phyloP scores from a whole-genome alignment of 1,284 basidiomycete genomes.

The Malassezia sympodialis region DNA sequence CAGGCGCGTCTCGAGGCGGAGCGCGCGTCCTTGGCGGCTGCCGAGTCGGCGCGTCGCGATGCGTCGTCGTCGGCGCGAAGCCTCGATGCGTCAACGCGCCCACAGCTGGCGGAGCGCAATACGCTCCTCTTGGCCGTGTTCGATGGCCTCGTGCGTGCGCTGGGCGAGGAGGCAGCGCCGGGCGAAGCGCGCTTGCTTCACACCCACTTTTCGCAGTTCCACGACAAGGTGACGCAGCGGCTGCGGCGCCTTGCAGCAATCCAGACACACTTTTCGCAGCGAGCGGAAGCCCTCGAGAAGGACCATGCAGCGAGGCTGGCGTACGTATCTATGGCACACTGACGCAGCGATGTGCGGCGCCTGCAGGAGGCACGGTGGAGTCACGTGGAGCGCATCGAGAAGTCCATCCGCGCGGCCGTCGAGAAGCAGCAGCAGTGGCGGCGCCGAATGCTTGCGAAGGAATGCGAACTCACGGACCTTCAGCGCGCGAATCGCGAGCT shows the following conservation, averaged over 20 bases:
- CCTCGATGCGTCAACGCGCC: slow-evolving; percentile 1
- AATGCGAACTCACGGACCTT: slow-evolving; percentile 66
- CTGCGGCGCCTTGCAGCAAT: slow-evolving; percentile 73
- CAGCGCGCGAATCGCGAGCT: slow-evolving; percentile 69
- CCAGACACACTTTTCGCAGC: slow-evolving; percentile 73
- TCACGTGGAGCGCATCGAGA: slow-evolving; percentile 86
- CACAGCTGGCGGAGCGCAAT: slow-evolving; percentile 51
- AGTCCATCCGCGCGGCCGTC: slow-evolving; percentile 69
- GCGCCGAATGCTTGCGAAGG: slow-evolving; percentile 67
- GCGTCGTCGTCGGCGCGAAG: not conserved
- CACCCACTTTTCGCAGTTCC: slow-evolving; percentile 85
- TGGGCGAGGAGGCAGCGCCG: slow-evolving; percentile 50
- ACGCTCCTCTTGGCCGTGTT: slow-evolving; percentile 56
- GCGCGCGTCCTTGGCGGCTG: not conserved
- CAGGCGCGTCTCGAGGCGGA: slow-evolving; percentile 27
- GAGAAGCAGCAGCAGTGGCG: slow-evolving; percentile 80
- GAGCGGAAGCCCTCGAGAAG: slow-evolving; percentile 67
- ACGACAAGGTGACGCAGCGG: slow-evolving; percentile 80
- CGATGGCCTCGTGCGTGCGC: slow-evolving; percentile 66
- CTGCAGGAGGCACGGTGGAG: slow-evolving; percentile 80
- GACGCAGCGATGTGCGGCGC: slow-evolving; percentile 62
- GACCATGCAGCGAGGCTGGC: slow-evolving; percentile 61
- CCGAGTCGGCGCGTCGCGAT: slow-evolving; percentile 2
- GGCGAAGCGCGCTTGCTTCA: slow-evolving; percentile 50
- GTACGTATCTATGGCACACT: slow-evolving; percentile 46